Evolutionary conservation across 192 early-diverging fungal genomes (phyloP).

Genomic region (Coemansia biformis): DNA sequence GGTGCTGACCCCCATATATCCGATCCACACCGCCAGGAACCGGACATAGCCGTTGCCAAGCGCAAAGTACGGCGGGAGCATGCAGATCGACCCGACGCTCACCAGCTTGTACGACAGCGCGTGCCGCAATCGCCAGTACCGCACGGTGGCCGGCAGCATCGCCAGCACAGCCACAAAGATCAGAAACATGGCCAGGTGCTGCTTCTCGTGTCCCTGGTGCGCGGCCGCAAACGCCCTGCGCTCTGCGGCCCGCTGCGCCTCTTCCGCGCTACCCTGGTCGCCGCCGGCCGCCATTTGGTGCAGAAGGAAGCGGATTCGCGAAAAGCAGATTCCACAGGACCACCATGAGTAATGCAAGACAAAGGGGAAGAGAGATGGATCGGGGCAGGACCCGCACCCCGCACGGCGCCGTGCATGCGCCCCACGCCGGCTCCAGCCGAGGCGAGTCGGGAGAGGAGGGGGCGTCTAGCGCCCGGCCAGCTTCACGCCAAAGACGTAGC

Average conservation of each 20-base stretch:
- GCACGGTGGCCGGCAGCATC: conserved; percentile 35
- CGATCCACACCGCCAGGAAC: conserved; percentile 34
- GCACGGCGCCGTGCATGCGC: too few relatives aligned
- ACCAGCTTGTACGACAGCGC: conserved; percentile 35
- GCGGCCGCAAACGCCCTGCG: too few relatives aligned
- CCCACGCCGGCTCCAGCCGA: too few relatives aligned
- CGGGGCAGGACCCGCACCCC: too few relatives aligned
- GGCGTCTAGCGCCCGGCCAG: conserved; percentile 26
- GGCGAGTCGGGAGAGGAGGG: too few relatives aligned
- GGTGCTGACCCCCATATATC: conserved; percentile 23
- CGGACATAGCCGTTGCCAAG: conserved; percentile 29
- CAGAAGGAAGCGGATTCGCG: background rate
- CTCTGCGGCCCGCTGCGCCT: too few relatives aligned
- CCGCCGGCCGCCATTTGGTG: too few relatives aligned
- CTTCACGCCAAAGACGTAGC: conserved; percentile 37
- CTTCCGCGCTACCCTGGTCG: too few relatives aligned
- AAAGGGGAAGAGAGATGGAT: background rate
- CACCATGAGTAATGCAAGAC: background rate
- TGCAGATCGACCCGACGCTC: conserved; percentile 36
- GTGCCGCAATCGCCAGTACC: conserved; percentile 36
- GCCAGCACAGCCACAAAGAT: conserved; percentile 34
- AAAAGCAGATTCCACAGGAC: background rate
- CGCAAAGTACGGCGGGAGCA: conserved; percentile 47
- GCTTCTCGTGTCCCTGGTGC: conserved; percentile 33
- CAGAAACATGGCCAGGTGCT: conserved; percentile 40